Evolutionary conservation across 2,329 filamentous ascomycete genomes (phyloP).

Genomic region (Biscogniauxia mediterranea): DNA sequence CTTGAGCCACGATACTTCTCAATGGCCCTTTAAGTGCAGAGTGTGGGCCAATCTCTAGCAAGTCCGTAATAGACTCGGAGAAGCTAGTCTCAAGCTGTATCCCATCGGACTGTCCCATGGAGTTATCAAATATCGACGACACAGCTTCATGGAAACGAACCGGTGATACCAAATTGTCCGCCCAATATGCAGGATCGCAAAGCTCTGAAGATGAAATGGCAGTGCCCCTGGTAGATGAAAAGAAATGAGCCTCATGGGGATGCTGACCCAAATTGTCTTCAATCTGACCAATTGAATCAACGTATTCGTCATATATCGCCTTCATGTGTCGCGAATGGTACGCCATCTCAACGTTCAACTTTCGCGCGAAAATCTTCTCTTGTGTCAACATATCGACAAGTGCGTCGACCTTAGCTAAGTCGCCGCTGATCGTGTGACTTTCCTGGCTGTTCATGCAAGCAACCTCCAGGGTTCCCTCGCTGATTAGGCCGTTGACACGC

Average conservation of each 20-base stretch:
- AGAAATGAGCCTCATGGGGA: slow-evolving; percentile 10
- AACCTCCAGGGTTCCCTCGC: slow-evolving; percentile 15
- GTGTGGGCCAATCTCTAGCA: slow-evolving; percentile 25
- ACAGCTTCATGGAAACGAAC: slow-evolving; percentile 18
- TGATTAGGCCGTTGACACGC: slow-evolving; percentile 6
- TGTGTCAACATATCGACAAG: slow-evolving; percentile 11
- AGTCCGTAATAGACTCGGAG: slow-evolving; percentile 9
- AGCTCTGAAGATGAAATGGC: slow-evolving; percentile 6
- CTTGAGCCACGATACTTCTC: slow-evolving; percentile 4
- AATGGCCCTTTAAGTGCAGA: slow-evolving; percentile 35
- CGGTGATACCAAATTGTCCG: slow-evolving; percentile 17
- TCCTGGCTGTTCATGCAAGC: slow-evolving; percentile 23
- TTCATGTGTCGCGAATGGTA: slow-evolving; percentile 35
- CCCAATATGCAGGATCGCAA: slow-evolving; percentile 34
- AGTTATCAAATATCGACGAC: slow-evolving; percentile 5
- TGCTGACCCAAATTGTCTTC: slow-evolving; percentile 9
- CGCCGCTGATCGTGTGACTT: slow-evolving; percentile 26
- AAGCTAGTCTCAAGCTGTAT: not conserved
- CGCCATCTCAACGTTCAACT: slow-evolving; percentile 21
- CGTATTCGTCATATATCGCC: slow-evolving; percentile 26
- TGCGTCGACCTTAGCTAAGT: slow-evolving; percentile 12
- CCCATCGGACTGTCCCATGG: not conserved
- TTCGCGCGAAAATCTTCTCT: slow-evolving; percentile 19
- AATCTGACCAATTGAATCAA: slow-evolving; percentile 7
- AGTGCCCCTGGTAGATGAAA: slow-evolving; percentile 13